These are phyloP conservation scores for Vitis hybrid DNA, from an alignment of 177 flowering plant genomes.

Conservation along the genomic window DNA sequence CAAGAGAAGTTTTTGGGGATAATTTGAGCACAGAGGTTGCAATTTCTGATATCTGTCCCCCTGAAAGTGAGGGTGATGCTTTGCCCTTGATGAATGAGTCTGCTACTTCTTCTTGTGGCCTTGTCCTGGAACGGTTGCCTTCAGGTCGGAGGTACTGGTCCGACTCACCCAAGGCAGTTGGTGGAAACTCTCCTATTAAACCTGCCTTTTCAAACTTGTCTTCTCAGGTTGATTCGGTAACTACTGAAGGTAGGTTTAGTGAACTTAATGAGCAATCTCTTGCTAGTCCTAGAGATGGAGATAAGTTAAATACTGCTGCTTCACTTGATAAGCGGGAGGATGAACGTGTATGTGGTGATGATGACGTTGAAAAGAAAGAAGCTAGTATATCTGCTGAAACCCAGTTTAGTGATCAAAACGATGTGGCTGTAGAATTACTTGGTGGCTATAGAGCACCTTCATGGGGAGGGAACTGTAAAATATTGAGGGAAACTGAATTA, in stretches of 20 bases:
- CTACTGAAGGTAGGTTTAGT: conserved; percentile 12
- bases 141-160: conserved; percentile 83
- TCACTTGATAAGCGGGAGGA: conserved; percentile 12
- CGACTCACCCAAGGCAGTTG: conserved; percentile 55
- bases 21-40: conserved; percentile 18
- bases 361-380: conserved; percentile 1
- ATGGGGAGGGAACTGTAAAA: conserved; percentile 6
- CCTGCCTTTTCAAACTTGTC: conserved; percentile 34
- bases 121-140: conserved; percentile 59
- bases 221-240: conserved; percentile 17
- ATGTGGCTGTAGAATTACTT: conserved; percentile 4
- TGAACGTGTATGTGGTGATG: background rate
- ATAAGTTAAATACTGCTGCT: conserved; percentile 10
- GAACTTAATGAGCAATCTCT: conserved; percentile 20
- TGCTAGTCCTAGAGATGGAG: conserved; percentile 9
- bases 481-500: conserved; percentile 15
- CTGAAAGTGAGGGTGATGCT: conserved; percentile 30
- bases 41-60: conserved; percentile 19
- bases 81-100: conserved; percentile 24
- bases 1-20: conserved; percentile 33
- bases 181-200: conserved; percentile 39
- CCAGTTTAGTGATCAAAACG: conserved; percentile 1
- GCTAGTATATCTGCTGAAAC: background rate
- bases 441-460: background rate
- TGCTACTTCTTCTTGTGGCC: conserved; percentile 20